Conservation (phyloP, 305 asterid species). For the Fraxinus sp. region DNA sequence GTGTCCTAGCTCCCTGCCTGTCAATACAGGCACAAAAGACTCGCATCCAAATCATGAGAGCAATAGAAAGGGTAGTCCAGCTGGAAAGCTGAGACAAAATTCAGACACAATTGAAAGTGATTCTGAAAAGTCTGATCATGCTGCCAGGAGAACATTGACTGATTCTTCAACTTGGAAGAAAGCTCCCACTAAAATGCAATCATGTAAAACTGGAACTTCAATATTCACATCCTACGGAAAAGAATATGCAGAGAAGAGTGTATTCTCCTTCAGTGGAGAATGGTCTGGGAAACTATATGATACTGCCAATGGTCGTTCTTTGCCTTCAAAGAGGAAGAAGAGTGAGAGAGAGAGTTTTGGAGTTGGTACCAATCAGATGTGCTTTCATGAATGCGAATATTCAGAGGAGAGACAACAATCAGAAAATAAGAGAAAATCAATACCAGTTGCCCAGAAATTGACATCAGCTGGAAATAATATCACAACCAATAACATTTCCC, state of each 20-base stretch:
- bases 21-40: slow-evolving; percentile 21
- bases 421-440: slow-evolving; percentile 37
- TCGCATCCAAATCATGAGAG: slow-evolving; percentile 37
- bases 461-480: slow-evolving; percentile 30
- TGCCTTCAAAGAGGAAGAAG: slow-evolving; percentile 44
- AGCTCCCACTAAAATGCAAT: slow-evolving; percentile 39
- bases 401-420: slow-evolving; percentile 40
- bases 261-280: slow-evolving; percentile 41
- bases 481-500: slow-evolving; percentile 33
- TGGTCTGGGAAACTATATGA: slow-evolving; percentile 38
- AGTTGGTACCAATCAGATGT: slow-evolving; percentile 32
- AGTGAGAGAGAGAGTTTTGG: slow-evolving; percentile 36
- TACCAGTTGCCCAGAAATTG: slow-evolving; percentile 37
- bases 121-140: slow-evolving; percentile 46
- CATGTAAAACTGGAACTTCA: slow-evolving; percentile 33
- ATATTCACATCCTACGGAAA: slow-evolving; percentile 34
- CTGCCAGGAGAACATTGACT: slow-evolving; percentile 48
- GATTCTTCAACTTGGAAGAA: slow-evolving; percentile 50
- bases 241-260: slow-evolving; percentile 38
- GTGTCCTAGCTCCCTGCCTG: slow-evolving; percentile 31
- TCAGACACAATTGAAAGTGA: slow-evolving; percentile 87
- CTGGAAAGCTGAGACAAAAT: slow-evolving; percentile 41
- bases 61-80: slow-evolving; percentile 36
- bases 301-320: slow-evolving; percentile 40
- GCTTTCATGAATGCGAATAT: slow-evolving; percentile 26